These are phyloP conservation scores for Stephania cephalantha DNA, from an alignment of 164 flowering plant genomes.

Conservation along the genomic window DNA sequence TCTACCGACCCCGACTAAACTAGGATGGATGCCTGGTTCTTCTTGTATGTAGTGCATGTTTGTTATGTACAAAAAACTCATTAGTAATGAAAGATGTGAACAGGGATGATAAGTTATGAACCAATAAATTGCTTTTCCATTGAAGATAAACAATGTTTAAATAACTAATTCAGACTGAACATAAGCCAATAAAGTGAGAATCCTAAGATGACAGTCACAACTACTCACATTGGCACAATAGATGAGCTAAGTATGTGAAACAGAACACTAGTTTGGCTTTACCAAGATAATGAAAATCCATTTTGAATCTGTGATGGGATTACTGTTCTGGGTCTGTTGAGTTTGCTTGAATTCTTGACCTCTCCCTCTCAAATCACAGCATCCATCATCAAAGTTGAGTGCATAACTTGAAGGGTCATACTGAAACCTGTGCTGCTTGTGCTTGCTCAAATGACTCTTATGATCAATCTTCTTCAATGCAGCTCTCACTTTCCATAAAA, in stretches of 20 bases:
- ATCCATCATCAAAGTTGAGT: constrained; percentile 72
- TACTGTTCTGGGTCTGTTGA: background rate
- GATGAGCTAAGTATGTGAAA: background rate
- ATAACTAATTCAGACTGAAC: background rate
- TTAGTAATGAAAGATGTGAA: no score
- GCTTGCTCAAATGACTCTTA: constrained; percentile 27
- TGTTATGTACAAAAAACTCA: no score
- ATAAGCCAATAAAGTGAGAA: background rate
- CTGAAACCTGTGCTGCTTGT: constrained; percentile 40
- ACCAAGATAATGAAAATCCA: constrained; percentile 3
- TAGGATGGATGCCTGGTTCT: no score
- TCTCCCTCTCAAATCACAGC: constrained; percentile 16
- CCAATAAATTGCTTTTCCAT: background rate
- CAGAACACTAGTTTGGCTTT: background rate
- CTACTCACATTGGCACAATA: background rate
- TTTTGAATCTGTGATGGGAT: background rate
- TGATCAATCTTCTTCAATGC: constrained; percentile 39
- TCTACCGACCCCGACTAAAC: no score
- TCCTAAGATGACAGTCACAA: background rate
- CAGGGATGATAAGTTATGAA: background rate
- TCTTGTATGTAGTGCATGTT: no score
- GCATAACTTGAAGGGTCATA: constrained; percentile 87
- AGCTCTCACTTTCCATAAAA: constrained; percentile 57
- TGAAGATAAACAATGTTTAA: background rate
- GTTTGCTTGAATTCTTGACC: constrained; percentile 9